Evolutionary conservation across 2,329 filamentous ascomycete species (phyloP).

Genomic region (Aureobasidium sp.): DNA sequence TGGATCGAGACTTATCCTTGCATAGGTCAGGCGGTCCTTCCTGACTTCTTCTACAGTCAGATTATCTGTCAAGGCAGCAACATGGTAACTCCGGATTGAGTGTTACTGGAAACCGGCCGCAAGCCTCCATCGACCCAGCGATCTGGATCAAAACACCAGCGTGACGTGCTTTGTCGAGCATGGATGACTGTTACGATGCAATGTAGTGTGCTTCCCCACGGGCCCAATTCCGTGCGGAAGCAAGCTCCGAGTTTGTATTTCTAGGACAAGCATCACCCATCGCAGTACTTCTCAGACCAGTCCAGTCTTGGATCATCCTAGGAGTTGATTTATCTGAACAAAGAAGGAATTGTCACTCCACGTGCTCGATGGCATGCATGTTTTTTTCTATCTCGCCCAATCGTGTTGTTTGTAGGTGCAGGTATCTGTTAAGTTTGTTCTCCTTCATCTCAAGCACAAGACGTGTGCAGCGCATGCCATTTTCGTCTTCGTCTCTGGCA

Average conservation of each 20-base stretch:
- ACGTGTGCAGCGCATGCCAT: background rate
- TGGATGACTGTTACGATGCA: background rate
- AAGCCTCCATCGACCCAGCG: background rate
- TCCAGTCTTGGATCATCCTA: background rate
- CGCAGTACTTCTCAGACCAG: background rate
- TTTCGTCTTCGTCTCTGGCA: background rate
- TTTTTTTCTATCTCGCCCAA: background rate
- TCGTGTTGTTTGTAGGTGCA: background rate
- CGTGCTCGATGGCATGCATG: background rate
- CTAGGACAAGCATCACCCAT: background rate
- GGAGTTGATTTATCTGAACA: background rate
- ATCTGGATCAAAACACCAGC: background rate
- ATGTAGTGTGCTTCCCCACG: background rate
- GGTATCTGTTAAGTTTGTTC: background rate
- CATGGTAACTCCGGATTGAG: background rate
- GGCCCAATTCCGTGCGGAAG: background rate
- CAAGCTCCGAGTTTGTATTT: background rate
- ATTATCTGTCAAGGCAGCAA: background rate
- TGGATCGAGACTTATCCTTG: background rate
- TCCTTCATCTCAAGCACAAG: background rate
- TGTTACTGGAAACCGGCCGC: background rate
- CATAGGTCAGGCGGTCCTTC: background rate
- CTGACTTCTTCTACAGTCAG: background rate
- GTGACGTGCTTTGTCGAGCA: conserved; percentile 1
- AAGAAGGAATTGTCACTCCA: background rate